phyloP scores from a whole-genome alignment of 1,284 basidiomycete genomes.

The Phylloporus sp. region DNA sequence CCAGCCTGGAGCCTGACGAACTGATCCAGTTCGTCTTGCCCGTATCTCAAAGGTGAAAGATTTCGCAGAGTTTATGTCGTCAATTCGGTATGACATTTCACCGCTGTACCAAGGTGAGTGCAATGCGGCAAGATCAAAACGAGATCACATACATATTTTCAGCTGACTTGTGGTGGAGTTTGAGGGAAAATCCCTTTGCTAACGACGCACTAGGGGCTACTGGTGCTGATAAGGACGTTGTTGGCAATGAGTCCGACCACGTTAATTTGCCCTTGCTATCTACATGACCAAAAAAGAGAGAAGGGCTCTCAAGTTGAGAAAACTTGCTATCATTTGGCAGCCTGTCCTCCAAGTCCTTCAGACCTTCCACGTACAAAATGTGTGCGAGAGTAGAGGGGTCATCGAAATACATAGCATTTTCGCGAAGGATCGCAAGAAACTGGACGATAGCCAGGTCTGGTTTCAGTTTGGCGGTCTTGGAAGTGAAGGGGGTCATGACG shows the following conservation, averaged over 20 bases:
- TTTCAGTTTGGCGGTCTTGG: not conserved
- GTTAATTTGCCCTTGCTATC: not conserved
- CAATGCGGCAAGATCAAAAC: not conserved
- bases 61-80: not conserved
- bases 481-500: too few relatives aligned
- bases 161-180: not conserved
- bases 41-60: not conserved
- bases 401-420: not conserved
- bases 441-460: not conserved
- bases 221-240: not conserved
- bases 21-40: not conserved
- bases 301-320: not conserved
- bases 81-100: not conserved
- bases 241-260: not conserved
- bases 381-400: not conserved
- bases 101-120: not conserved
- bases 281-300: not conserved
- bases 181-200: not conserved
- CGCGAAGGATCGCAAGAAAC: slow-evolving; percentile 3
- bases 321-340: not conserved
- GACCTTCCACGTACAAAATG: not conserved
- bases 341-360: not conserved
- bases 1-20: slow-evolving; percentile 1
- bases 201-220: not conserved
- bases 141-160: not conserved